A percentile compares a stretch with the other conserved stretches of the same genome.
phyloP scores from a whole-genome alignment of 1,284 basidiomycete species.

The Heliocybe sulcata region DNA sequence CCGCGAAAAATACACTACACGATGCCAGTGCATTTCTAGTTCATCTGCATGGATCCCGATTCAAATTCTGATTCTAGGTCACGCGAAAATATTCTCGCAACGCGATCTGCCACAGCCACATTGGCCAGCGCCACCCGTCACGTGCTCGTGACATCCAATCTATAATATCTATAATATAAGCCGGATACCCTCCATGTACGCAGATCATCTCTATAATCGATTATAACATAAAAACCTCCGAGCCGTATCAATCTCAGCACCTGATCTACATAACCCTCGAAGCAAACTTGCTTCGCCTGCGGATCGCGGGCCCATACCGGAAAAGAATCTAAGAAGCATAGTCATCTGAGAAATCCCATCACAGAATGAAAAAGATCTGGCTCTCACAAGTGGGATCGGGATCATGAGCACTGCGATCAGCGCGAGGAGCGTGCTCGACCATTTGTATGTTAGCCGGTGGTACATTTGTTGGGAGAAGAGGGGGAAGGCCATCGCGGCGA shows the following conservation, averaged over 20 bases:
- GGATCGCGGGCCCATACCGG: conserved; percentile 54
- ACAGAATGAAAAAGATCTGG: neutral
- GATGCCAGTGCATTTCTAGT: too few species aligned
- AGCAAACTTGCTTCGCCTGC: conserved; percentile 54
- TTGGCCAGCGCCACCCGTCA: too few species aligned
- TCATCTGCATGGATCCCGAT: too few species aligned
- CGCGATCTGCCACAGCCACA: too few species aligned
- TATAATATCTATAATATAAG: too few species aligned
- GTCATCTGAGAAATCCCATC: neutral
- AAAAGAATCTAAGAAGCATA: conserved; percentile 40
- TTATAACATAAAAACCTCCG: neutral
- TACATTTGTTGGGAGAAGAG: conserved; percentile 64
- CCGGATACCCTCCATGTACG: too few species aligned
- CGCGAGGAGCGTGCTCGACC: conserved; percentile 67
- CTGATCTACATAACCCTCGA: conserved; percentile 15
- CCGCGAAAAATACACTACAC: too few species aligned
- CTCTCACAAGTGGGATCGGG: conserved; percentile 59
- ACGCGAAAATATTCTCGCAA: too few species aligned
- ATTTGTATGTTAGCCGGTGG: conserved; percentile 49
- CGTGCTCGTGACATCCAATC: too few species aligned
- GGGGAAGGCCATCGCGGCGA: conserved; percentile 53
- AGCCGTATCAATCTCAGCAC: neutral
- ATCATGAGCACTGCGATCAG: conserved; percentile 53
- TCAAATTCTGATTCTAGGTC: too few species aligned
- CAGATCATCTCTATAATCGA: too few species aligned